Evolutionary conservation across 306 rosid species (phyloP).

Genomic region (Arachis hypogaea): DNA sequence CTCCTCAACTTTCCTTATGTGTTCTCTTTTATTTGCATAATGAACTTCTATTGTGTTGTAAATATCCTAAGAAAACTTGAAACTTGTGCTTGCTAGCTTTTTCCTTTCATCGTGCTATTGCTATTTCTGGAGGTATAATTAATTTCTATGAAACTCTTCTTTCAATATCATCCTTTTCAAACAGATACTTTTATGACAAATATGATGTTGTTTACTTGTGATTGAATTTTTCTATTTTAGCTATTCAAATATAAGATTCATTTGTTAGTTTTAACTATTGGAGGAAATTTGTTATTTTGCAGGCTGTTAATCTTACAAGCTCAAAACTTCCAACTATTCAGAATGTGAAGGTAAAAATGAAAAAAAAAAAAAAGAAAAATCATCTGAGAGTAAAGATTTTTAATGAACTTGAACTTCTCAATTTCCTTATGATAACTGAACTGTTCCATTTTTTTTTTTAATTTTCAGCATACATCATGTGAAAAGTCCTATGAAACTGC

Average conservation of each 20-base stretch:
- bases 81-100: slow-evolving; percentile 24
- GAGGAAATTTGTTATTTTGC: slow-evolving; percentile 49
- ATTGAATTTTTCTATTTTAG: slow-evolving; percentile 17
- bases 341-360: slow-evolving; percentile 58
- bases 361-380: slow-evolving; percentile 29
- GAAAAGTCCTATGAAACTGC: slow-evolving; percentile 64
- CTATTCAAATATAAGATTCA: slow-evolving; percentile 27
- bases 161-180: slow-evolving; percentile 6
- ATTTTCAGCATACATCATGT: slow-evolving; percentile 49
- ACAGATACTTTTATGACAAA: slow-evolving; percentile 16
- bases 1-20: not conserved
- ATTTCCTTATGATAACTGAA: slow-evolving; percentile 28
- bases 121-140: slow-evolving; percentile 33
- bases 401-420: slow-evolving; percentile 26
- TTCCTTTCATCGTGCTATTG: slow-evolving; percentile 17
- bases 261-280: slow-evolving; percentile 43
- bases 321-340: slow-evolving; percentile 54
- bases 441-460: slow-evolving; percentile 29
- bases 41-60: slow-evolving; percentile 17
- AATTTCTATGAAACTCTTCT: not conserved
- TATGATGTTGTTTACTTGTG: slow-evolving; percentile 6
- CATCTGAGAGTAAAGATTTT: slow-evolving; percentile 24
- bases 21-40: not conserved
- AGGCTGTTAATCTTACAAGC: slow-evolving; percentile 88
- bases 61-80: slow-evolving; percentile 18